A percentile compares a stretch with the other conserved stretches of the same genome.
phyloP scores from a whole-genome alignment of 2,329 filamentous ascomycete genomes.

The Colletotrichum sp. region DNA sequence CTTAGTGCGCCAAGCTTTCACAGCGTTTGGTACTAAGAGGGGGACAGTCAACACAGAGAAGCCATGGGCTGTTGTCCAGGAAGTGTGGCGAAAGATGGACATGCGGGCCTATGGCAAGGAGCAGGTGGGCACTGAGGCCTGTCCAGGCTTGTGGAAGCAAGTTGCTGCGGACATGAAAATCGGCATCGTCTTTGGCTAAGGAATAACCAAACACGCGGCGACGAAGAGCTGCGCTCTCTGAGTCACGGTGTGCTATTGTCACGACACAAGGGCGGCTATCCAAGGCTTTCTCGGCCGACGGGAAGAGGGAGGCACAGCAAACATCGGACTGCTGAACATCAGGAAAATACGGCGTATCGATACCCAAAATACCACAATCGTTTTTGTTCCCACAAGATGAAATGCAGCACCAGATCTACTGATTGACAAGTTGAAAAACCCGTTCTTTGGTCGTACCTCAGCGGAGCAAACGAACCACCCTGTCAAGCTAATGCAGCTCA shows the following conservation, averaged over 20 bases:
- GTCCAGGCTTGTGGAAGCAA: slow-evolving; percentile 15
- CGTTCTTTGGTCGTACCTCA: neutral
- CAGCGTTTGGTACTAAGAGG: slow-evolving; percentile 12
- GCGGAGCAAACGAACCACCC: neutral
- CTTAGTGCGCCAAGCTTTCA: slow-evolving; percentile 20
- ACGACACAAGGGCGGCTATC: neutral
- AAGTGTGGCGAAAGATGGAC: slow-evolving; percentile 20
- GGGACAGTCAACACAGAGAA: slow-evolving; percentile 17
- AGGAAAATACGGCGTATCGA: neutral
- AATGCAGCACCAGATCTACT: neutral
- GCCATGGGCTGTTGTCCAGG: slow-evolving; percentile 19
- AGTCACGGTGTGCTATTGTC: neutral
- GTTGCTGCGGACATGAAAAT: slow-evolving; percentile 19
- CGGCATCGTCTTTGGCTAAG: slow-evolving; percentile 19
- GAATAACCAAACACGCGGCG: neutral
- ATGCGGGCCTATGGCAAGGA: slow-evolving; percentile 16
- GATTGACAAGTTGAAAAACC: neutral
- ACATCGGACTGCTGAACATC: neutral
- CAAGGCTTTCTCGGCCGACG: neutral
- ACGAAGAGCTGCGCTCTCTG: neutral
- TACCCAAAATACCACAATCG: neutral
- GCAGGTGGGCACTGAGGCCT: slow-evolving; percentile 7
- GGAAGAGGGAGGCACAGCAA: neutral
- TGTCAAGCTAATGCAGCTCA: slow-evolving; percentile 4
- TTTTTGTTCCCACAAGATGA: neutral